Conservation (phyloP, 495 filamentous ascomycete genomes). For the Aspergillus egyptiacus region DNA sequence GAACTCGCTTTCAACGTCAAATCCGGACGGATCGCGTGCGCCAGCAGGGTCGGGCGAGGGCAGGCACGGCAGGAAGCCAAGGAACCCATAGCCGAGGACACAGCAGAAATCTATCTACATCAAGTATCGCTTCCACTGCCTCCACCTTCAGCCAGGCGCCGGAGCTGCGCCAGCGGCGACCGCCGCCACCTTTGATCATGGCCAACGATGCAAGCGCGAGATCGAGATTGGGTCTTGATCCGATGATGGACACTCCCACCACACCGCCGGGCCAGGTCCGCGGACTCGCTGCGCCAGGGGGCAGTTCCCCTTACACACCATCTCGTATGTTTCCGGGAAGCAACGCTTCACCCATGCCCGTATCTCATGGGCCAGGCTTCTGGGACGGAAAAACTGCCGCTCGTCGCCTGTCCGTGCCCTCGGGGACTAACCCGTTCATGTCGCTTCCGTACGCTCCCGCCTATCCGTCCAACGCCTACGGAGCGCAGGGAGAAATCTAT, state of each 20-base stretch:
- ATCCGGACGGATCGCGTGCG: slow-evolving; percentile 80
- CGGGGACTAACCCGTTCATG: slow-evolving; percentile 67
- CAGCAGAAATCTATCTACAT: slow-evolving; percentile 75
- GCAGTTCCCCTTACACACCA: slow-evolving; percentile 54
- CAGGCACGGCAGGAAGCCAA: slow-evolving; percentile 64
- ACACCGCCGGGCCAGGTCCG: slow-evolving; percentile 45
- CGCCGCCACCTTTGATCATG: slow-evolving; percentile 81
- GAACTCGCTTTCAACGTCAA: slow-evolving; percentile 89
- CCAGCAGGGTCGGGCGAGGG: slow-evolving; percentile 64
- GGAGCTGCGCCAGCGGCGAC: slow-evolving; percentile 64
- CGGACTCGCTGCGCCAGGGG: slow-evolving; percentile 45
- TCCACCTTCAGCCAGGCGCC: slow-evolving; percentile 59
- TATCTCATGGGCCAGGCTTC: slow-evolving; percentile 57
- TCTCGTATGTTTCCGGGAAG: slow-evolving; percentile 60
- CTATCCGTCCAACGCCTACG: slow-evolving; percentile 46
- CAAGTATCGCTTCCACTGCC: slow-evolving; percentile 71
- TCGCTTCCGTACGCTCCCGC: slow-evolving; percentile 51
- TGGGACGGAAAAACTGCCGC: slow-evolving; percentile 66
- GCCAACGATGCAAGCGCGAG: slow-evolving; percentile 59
- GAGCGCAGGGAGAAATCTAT: slow-evolving; percentile 53
- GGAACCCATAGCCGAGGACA: slow-evolving; percentile 68
- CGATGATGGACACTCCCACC: slow-evolving; percentile 52
- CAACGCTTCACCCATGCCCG: slow-evolving; percentile 63
- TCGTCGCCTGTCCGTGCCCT: slow-evolving; percentile 76
- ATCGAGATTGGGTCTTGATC: slow-evolving; percentile 4